A percentile compares a stretch with the other conserved stretches of the same genome.
Evolutionary conservation across 192 early-diverging fungal species (phyloP).

Genomic region (Gryganskiella cystojenkinii): DNA sequence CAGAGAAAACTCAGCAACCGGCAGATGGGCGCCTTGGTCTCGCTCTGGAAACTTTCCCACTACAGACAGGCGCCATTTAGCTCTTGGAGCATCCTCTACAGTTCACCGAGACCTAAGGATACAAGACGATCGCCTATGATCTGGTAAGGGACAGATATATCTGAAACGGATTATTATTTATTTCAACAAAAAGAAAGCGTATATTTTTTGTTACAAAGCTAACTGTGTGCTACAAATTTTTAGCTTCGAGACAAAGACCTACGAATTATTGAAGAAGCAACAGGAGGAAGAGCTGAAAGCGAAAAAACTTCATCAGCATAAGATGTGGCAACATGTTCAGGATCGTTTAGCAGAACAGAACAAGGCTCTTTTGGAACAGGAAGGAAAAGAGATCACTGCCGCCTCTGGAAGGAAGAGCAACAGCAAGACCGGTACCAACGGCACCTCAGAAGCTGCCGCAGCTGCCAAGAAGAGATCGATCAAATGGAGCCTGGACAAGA

Average conservation of each 20-base stretch:
- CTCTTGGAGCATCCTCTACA: slow-evolving; percentile 48
- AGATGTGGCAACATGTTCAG: slow-evolving; percentile 52
- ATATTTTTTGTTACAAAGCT: neutral
- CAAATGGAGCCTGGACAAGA: slow-evolving; percentile 40
- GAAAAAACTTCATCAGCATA: slow-evolving; percentile 34
- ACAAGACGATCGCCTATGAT: slow-evolving; percentile 27
- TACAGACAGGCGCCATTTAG: slow-evolving; percentile 42
- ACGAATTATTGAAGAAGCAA: slow-evolving; percentile 27
- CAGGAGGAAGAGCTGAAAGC: slow-evolving; percentile 24
- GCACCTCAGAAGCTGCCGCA: neutral
- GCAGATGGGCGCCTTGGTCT: slow-evolving; percentile 29
- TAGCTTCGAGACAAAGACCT: slow-evolving; percentile 40
- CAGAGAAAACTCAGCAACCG: slow-evolving; percentile 29
- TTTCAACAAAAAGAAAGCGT: neutral
- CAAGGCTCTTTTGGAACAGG: slow-evolving; percentile 23
- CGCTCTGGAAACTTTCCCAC: slow-evolving; percentile 38
- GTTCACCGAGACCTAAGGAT: slow-evolving; percentile 19
- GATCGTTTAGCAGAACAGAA: slow-evolving; percentile 43
- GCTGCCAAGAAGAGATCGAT: slow-evolving; percentile 34
- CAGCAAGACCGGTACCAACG: neutral
- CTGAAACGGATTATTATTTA: neutral
- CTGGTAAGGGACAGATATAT: slow-evolving; percentile 5
- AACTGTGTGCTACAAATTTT: neutral
- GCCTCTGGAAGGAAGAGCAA: slow-evolving; percentile 17
- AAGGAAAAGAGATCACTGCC: neutral